A percentile compares a stretch with the other conserved stretches of the same genome.
Conservation (phyloP, 495 filamentous ascomycete genomes). For the Collariella sp. region DNA sequence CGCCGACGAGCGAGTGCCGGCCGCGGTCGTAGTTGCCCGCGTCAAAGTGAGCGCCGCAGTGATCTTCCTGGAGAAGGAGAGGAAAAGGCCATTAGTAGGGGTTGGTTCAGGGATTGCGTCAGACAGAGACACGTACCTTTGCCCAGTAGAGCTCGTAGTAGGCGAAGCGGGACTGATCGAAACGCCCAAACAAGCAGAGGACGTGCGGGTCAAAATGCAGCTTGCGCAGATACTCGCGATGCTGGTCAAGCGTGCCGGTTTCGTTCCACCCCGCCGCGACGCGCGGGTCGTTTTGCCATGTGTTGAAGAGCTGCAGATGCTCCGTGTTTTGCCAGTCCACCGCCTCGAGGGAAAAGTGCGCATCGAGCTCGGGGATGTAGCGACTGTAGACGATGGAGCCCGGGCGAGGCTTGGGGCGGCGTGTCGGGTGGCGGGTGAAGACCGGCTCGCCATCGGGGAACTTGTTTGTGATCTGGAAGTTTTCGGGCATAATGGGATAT, state of each 20-base stretch:
- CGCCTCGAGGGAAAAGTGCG: slow-evolving; percentile 53
- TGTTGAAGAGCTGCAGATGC: slow-evolving; percentile 51
- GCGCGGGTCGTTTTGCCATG: slow-evolving; percentile 58
- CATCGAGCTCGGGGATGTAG: slow-evolving; percentile 52
- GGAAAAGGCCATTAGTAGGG: neutral
- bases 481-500: slow-evolving; percentile 47
- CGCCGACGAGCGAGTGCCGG: slow-evolving; percentile 56
- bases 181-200: slow-evolving; percentile 50
- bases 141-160: slow-evolving; percentile 63
- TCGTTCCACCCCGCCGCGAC: slow-evolving; percentile 59
- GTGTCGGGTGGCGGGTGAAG: slow-evolving; percentile 45
- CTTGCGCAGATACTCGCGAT: slow-evolving; percentile 51
- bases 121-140: too few species aligned
- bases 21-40: slow-evolving; percentile 54
- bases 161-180: slow-evolving; percentile 49
- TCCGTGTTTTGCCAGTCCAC: slow-evolving; percentile 46
- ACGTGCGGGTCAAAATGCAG: slow-evolving; percentile 53
- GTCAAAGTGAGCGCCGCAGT: slow-evolving; percentile 53
- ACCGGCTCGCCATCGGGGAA: slow-evolving; percentile 24
- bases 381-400: slow-evolving; percentile 54
- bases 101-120: too few species aligned
- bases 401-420: slow-evolving; percentile 49
- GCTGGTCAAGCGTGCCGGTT: slow-evolving; percentile 53
- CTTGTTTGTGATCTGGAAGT: slow-evolving; percentile 43
- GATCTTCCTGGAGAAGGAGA: slow-evolving; percentile 44